These are phyloP conservation scores for Rosa hybrid DNA, from an alignment of 331 rosid species.

Conservation along the genomic window DNA sequence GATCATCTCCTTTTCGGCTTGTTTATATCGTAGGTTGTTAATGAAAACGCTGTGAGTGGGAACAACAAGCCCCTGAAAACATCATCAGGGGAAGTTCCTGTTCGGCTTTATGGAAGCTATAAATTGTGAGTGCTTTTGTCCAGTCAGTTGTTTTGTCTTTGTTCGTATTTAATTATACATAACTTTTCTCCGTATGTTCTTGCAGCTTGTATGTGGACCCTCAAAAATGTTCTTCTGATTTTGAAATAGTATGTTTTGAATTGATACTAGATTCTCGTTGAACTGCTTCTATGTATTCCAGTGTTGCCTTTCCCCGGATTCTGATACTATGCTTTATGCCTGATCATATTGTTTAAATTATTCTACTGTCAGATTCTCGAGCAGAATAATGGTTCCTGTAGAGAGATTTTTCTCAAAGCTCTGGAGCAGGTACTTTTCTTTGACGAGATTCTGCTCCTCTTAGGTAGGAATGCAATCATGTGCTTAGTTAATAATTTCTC, in stretches of 20 bases:
- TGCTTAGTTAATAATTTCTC: slow-evolving; percentile 19
- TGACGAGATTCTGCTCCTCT: slow-evolving; percentile 10
- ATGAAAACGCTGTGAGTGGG: slow-evolving; percentile 35
- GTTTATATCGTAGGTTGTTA: slow-evolving; percentile 54
- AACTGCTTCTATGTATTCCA: not conserved
- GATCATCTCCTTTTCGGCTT: slow-evolving; percentile 7
- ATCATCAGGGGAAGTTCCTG: slow-evolving; percentile 45
- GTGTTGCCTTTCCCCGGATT: slow-evolving; percentile 3
- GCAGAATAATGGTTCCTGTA: slow-evolving; percentile 35
- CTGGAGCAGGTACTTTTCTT: slow-evolving; percentile 45
- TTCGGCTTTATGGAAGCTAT: slow-evolving; percentile 75
- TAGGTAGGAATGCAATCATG: slow-evolving; percentile 13
- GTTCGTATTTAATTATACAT: not conserved
- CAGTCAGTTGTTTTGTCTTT: slow-evolving; percentile 13
- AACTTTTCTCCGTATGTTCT: slow-evolving; percentile 20
- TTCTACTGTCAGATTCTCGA: slow-evolving; percentile 46
- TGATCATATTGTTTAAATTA: slow-evolving; percentile 10
- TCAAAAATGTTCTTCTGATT: slow-evolving; percentile 45
- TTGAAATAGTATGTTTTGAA: slow-evolving; percentile 44
- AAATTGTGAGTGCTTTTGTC: slow-evolving; percentile 40
- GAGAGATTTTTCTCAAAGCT: slow-evolving; percentile 41
- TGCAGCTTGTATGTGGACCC: slow-evolving; percentile 68
- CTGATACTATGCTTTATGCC: slow-evolving; percentile 11
- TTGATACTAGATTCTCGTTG: slow-evolving; percentile 17
- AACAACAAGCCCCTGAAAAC: slow-evolving; percentile 35